These are phyloP conservation scores for Alternaria dauci DNA, from an alignment of 2,329 filamentous ascomycete genomes.

Conservation along the genomic window DNA sequence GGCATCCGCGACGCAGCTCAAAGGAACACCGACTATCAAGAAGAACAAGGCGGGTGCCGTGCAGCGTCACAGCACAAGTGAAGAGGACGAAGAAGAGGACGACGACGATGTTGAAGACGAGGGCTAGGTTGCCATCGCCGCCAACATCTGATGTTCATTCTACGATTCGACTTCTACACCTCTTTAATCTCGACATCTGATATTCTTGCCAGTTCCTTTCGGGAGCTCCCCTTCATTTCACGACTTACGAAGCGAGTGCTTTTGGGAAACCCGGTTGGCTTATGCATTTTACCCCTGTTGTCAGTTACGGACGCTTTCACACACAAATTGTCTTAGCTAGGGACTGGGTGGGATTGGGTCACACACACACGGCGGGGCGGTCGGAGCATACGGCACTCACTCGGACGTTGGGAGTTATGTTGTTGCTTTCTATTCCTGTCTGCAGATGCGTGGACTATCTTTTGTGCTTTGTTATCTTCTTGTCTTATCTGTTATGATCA, in stretches of 20 bases:
- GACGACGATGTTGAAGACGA: slow-evolving; percentile 62
- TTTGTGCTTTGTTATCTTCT: slow-evolving; percentile 13
- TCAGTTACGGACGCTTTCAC: slow-evolving; percentile 33
- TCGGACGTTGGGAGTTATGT: slow-evolving; percentile 10
- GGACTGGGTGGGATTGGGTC: slow-evolving; percentile 28
- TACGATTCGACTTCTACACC: slow-evolving; percentile 22
- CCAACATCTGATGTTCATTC: slow-evolving; percentile 4
- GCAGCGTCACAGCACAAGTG: slow-evolving; percentile 56
- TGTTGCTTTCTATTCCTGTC: slow-evolving; percentile 17
- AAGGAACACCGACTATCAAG: slow-evolving; percentile 52
- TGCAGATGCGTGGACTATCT: slow-evolving; percentile 20
- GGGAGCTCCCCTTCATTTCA: slow-evolving; percentile 38
- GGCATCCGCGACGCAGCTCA: slow-evolving; percentile 41
- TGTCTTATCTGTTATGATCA: slow-evolving; percentile 14
- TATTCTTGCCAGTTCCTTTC: slow-evolving; percentile 29
- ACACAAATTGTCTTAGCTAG: slow-evolving; percentile 47
- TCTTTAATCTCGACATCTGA: slow-evolving; percentile 34
- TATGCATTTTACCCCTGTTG: slow-evolving; percentile 44
- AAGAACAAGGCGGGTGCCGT: slow-evolving; percentile 58
- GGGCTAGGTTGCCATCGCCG: slow-evolving; percentile 29
- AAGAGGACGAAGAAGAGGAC: slow-evolving; percentile 62
- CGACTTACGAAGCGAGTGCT: slow-evolving; percentile 52
- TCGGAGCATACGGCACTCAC: slow-evolving; percentile 29
- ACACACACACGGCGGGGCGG: slow-evolving; percentile 35
- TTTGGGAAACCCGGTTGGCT: slow-evolving; percentile 39